Evolutionary conservation across 345 rosid genomes (phyloP), one percentile per base, ranked within the genome.

Genomic region (Hibiscus tridactylites): DNA sequence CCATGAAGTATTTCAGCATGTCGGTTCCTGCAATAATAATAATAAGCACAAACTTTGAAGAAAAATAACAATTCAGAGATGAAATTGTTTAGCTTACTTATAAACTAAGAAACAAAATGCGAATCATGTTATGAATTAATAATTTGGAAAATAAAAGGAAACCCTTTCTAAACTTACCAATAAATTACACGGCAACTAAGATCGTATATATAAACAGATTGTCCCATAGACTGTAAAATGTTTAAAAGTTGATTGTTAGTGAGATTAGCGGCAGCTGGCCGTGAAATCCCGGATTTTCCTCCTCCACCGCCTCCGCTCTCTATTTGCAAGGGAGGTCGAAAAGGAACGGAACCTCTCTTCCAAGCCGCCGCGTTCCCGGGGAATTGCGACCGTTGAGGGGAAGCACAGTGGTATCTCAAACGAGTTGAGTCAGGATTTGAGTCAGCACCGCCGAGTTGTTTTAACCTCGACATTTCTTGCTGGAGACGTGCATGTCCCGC

Each of bases 141-240:
- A 39, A 19, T 11, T 11, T 7, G 19, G 24, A 64, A 10, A 50
- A 50, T 19, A 15, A 64, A 64, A 13, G 11, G 16, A 29, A 66
- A 46, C 57, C 19, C 19, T 47, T 13, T 56, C 9, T 47, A 3
- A 9, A 77, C 88, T 85, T 71, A 95, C 99, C 97, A 95, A 73
- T 88, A 91, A 66, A 91, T 83, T 10, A 95, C 77, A 17, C 91
- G 89, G 73, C 85, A 85, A 17, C 68, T 68, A 2, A 79, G 81
- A 79, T 89, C 96, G 65, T 82, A 81, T 67, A 93, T 91, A 77
- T 95, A 93, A 79, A 95, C 93, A 54, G 96, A 81, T 72, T 95
- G 99, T 44, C 93, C 97, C 97, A 95, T 85, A 16, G 90, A 85
- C 83, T 95, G 96, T 83, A 95, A 85, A n/a, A 95, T 95, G 73